These are phyloP conservation scores for Citrus australasica DNA, from an alignment of 345 rosid genomes.

Conservation along the genomic window DNA sequence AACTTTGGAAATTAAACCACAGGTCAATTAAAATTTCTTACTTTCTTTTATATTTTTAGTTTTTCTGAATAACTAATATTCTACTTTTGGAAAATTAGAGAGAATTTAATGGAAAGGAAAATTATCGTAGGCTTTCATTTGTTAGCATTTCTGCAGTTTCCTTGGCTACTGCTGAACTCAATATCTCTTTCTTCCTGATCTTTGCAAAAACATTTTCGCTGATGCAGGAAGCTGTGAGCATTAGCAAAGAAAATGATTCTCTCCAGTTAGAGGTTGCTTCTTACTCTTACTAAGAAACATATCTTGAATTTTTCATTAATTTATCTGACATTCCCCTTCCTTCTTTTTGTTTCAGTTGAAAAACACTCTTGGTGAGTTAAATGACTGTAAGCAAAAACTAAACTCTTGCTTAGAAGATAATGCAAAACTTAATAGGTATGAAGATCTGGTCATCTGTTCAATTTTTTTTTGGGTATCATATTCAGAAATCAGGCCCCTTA, in stretches of 20 bases:
- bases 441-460: slow-evolving; percentile 21
- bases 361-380: slow-evolving; percentile 55
- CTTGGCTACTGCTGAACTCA: slow-evolving; percentile 4
- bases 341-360: slow-evolving; percentile 47
- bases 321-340: slow-evolving; percentile 14
- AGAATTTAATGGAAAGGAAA: neutral
- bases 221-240: slow-evolving; percentile 40
- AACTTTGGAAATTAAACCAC: slow-evolving; percentile 33
- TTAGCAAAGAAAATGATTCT: slow-evolving; percentile 47
- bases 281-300: slow-evolving; percentile 13
- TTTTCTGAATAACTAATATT: neutral
- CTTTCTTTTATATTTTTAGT: slow-evolving; percentile 13
- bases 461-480: slow-evolving; percentile 9
- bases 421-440: slow-evolving; percentile 68
- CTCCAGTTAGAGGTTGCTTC: slow-evolving; percentile 63
- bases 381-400: slow-evolving; percentile 64
- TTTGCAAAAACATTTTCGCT: slow-evolving; percentile 7
- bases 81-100: neutral
- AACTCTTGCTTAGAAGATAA: slow-evolving; percentile 78
- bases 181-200: neutral
- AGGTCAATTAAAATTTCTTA: slow-evolving; percentile 39
- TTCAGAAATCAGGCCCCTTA: neutral
- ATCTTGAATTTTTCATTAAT: slow-evolving; percentile 2
- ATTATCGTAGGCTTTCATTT: neutral
- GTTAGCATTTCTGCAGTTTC: neutral